Conservation (phyloP, 306 rosid genomes). For the Acacia confusa region DNA sequence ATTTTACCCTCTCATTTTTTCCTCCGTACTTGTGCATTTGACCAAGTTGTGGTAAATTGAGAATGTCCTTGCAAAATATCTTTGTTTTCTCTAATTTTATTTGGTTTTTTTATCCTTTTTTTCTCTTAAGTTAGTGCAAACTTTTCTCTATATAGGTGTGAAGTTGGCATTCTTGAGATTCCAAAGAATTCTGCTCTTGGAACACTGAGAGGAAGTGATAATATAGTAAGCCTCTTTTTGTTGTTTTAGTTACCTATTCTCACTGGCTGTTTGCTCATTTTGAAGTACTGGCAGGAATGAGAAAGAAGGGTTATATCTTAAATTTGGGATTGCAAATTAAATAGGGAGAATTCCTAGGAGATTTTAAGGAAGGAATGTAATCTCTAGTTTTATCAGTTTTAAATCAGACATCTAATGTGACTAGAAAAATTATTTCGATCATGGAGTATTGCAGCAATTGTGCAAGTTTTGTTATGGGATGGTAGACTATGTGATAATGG, state of each 20-base stretch:
- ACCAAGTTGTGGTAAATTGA: conserved; percentile 20
- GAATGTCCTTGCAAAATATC: neutral
- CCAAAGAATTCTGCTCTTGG: conserved; percentile 77
- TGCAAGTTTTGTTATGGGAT: neutral
- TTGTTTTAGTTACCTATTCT: neutral
- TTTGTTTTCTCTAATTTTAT: neutral
- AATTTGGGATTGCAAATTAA: neutral
- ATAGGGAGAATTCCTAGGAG: no score
- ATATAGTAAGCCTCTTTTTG: conserved; percentile 60
- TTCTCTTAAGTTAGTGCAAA: neutral
- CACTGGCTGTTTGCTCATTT: conserved; percentile 1
- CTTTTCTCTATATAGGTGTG: conserved; percentile 49
- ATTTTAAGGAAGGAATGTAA: no score
- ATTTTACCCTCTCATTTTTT: conserved; percentile 22
- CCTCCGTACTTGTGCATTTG: conserved; percentile 22
- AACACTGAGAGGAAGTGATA: conserved; percentile 96
- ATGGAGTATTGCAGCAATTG: neutral
- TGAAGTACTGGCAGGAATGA: neutral
- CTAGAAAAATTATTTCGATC: neutral
- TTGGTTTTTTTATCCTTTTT: conserved; percentile 11
- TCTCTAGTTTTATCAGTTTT: no score
- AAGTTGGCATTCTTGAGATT: conserved; percentile 90
- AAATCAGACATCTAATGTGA: neutral
- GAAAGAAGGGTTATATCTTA: neutral
- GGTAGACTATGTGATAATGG: neutral